Evolutionary conservation across 179 eudicot genomes (phyloP).

Genomic region (Dionaea muscipula): DNA sequence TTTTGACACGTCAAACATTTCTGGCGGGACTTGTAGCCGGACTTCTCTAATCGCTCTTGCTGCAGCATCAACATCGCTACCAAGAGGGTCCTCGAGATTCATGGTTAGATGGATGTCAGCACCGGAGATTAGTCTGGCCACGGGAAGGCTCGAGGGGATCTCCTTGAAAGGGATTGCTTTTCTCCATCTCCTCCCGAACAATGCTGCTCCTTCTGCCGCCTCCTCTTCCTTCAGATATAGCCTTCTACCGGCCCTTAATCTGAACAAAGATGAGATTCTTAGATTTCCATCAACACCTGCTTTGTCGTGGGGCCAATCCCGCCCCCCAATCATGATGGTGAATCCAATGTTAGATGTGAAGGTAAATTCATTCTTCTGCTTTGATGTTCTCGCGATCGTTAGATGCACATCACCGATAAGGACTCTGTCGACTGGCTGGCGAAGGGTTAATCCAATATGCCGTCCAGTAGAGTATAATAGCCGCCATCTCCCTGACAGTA

Average conservation of each 20-base stretch:
- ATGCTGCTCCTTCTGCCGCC: slow-evolving; percentile 12
- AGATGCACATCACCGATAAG: slow-evolving; percentile 59
- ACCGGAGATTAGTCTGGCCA: slow-evolving; percentile 45
- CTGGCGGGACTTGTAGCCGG: slow-evolving; percentile 70
- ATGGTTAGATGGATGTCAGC: slow-evolving; percentile 48
- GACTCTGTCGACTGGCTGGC: slow-evolving; percentile 56
- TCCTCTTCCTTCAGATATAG: slow-evolving; percentile 45
- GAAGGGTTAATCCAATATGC: slow-evolving; percentile 74
- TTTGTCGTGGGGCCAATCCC: slow-evolving; percentile 70
- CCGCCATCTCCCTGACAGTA: slow-evolving; percentile 93
- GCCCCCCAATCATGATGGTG: slow-evolving; percentile 37
- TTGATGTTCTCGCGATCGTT: slow-evolving; percentile 23
- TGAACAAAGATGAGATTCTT: slow-evolving; percentile 25
- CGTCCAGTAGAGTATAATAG: slow-evolving; percentile 69
- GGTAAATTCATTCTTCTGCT: slow-evolving; percentile 27
- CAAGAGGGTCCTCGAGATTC: slow-evolving; percentile 41
- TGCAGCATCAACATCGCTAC: slow-evolving; percentile 33
- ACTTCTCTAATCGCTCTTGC: slow-evolving; percentile 47
- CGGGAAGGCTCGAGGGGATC: slow-evolving; percentile 81
- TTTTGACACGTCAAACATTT: slow-evolving; percentile 79
- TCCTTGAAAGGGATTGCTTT: slow-evolving; percentile 60
- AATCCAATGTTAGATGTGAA: slow-evolving; percentile 43
- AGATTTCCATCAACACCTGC: slow-evolving; percentile 46
- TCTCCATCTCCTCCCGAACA: slow-evolving; percentile 61
- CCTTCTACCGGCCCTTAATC: slow-evolving; percentile 60